These are phyloP conservation scores for Ailanthus altissimus DNA, from an alignment of 345 rosid genomes.

Conservation along the genomic window DNA sequence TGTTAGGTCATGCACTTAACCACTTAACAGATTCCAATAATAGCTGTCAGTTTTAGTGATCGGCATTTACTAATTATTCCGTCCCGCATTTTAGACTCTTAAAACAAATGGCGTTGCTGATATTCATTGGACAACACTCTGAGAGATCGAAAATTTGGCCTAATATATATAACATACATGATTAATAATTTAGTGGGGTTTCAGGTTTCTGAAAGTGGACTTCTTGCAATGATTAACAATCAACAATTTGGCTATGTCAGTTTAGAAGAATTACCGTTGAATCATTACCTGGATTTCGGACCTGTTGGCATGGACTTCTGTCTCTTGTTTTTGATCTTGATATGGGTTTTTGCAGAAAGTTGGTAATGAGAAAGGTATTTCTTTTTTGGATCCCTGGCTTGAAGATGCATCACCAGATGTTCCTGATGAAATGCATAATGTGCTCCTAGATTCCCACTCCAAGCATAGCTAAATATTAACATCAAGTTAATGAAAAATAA, in stretches of 20 bases:
- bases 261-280: neutral
- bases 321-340: slow-evolving; percentile 32
- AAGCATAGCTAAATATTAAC: slow-evolving; percentile 49
- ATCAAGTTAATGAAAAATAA: neutral
- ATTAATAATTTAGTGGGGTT: too few relatives aligned
- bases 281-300: slow-evolving; percentile 34
- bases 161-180: neutral
- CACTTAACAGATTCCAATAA: too few relatives aligned
- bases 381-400: slow-evolving; percentile 47
- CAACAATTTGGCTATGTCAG: neutral
- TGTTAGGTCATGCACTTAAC: too few relatives aligned
- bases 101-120: neutral
- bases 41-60: too few relatives aligned
- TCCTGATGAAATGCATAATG: slow-evolving; percentile 45
- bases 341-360: slow-evolving; percentile 35
- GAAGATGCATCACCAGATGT: slow-evolving; percentile 52
- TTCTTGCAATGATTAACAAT: neutral
- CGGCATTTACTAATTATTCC: too few relatives aligned
- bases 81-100: neutral
- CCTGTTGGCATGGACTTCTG: slow-evolving; percentile 13
- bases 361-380: slow-evolving; percentile 40
- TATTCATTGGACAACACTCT: neutral
- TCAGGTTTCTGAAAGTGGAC: too few relatives aligned
- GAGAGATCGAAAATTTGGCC: too few relatives aligned
- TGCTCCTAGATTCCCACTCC: slow-evolving; percentile 68